These are phyloP conservation scores for Lentinula sp. DNA, from an alignment of 768 basidiomycete species.

Conservation along the genomic window DNA sequence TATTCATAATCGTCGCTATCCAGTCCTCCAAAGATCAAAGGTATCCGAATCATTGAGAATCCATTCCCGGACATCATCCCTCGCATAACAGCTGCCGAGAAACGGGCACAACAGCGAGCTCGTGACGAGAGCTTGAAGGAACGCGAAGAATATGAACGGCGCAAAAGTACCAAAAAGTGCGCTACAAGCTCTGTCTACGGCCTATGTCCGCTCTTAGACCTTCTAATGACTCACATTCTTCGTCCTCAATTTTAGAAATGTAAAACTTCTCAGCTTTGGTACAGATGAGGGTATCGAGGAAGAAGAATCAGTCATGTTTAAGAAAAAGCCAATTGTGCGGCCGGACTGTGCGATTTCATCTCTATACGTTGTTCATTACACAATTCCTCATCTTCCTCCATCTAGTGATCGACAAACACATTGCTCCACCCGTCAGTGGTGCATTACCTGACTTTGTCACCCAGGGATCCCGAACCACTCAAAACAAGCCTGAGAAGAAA, in stretches of 20 bases:
- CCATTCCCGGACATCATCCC: constrained; percentile 95
- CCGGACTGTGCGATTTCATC: constrained; percentile 64
- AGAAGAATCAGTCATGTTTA: constrained; percentile 43
- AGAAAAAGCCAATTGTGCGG: constrained; percentile 79
- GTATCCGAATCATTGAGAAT: constrained; percentile 81
- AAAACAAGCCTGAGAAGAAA: constrained; percentile 11
- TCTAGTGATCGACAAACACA: constrained; percentile 32
- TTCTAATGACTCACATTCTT: background rate
- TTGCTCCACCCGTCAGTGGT: constrained; percentile 12
- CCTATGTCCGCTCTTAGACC: background rate
- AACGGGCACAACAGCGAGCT: constrained; percentile 76
- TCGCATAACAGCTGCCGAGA: constrained; percentile 92
- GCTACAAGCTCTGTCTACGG: constrained; percentile 13
- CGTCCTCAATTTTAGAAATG: constrained; percentile 53
- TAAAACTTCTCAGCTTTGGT: constrained; percentile 85
- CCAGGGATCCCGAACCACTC: background rate
- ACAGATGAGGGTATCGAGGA: constrained; percentile 60
- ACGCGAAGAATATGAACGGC: constrained; percentile 66
- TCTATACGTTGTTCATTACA: background rate
- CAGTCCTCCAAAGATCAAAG: constrained; percentile 89
- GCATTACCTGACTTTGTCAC: constrained; percentile 35
- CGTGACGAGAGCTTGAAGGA: constrained; percentile 70
- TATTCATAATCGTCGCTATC: background rate
- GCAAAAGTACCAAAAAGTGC: constrained; percentile 85
- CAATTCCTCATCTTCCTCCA: constrained; percentile 3